Conservation (phyloP, 306 rosid genomes). For the Bauhinia variegata region DNA sequence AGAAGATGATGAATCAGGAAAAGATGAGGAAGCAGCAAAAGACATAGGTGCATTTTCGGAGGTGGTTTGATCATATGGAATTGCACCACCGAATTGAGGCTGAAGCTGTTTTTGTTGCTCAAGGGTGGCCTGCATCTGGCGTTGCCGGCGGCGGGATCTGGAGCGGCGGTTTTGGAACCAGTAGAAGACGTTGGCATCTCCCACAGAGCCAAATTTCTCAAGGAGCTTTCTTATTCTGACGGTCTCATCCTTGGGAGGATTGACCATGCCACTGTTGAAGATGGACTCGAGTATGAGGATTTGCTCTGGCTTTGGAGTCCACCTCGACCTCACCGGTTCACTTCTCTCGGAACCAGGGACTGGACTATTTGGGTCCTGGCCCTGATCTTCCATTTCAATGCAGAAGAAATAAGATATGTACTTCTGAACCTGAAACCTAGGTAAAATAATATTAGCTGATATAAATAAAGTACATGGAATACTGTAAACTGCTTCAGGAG, state of each 20-base stretch:
- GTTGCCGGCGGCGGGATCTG: slow-evolving; percentile 92
- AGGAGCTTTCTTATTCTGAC: slow-evolving; percentile 74
- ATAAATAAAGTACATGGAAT: slow-evolving; percentile 28
- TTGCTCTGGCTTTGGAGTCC: slow-evolving; percentile 96
- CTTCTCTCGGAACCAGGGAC: slow-evolving; percentile 50
- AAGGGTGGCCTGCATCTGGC: slow-evolving; percentile 71
- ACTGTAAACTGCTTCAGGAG: slow-evolving; percentile 36
- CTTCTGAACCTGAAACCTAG: slow-evolving; percentile 53
- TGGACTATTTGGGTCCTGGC: slow-evolving; percentile 49
- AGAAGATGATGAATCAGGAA: slow-evolving; percentile 28
- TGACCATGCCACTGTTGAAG: slow-evolving; percentile 96
- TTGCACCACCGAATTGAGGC: slow-evolving; percentile 43
- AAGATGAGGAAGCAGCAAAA: slow-evolving; percentile 28
- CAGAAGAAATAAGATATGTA: slow-evolving; percentile 22
- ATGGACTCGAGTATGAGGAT: slow-evolving; percentile 90
- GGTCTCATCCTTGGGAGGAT: slow-evolving; percentile 91
- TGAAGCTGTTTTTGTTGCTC: slow-evolving; percentile 46
- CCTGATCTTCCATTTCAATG: slow-evolving; percentile 65
- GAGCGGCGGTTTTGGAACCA: slow-evolving; percentile 99
- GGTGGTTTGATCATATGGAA: slow-evolving; percentile 28
- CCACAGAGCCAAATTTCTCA: slow-evolving; percentile 85
- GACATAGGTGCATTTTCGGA: slow-evolving; percentile 5
- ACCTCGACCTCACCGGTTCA: slow-evolving; percentile 85
- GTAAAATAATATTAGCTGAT: slow-evolving; percentile 29
- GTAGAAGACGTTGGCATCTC: slow-evolving; percentile 93